Evolutionary conservation across 2,329 filamentous ascomycete species (phyloP), one percentile per base, ranked within the genome.

Genomic region (Immersiporthe knoxdaviesiana): DNA sequence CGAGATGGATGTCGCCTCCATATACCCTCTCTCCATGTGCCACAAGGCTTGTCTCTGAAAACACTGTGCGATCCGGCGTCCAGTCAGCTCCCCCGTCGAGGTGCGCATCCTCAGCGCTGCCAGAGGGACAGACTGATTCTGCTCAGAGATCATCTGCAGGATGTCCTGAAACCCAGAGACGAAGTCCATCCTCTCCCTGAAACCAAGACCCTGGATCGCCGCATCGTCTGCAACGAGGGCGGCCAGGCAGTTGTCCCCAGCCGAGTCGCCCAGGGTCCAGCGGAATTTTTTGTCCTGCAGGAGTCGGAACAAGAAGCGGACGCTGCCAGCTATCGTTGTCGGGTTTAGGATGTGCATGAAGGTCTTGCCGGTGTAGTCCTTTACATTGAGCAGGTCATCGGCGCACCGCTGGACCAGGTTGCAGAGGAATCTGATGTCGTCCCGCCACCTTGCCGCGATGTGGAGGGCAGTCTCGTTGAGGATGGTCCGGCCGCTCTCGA

Each of bases 391-490:
- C n/a, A 62, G 37, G 14, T 62, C 59, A 10, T 62, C 59, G 35
- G 35, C 37, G 21, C 59, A 62, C 18, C 59, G 35, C 59, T 44
- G 59, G 12, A 41, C 35, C 16, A 62, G 59, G 11, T 41, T 30
- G n/a, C 37, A 62, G 35, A 62, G 37, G n/a, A 62, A 27, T 14
- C 30, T 44, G 14, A 18, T 11, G 44, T 62, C 59, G 16, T 39
- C 59, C 24, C n/a, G 12, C 59, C 59, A 62, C 37, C 59, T 44
- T 44, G 37, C 59, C 18, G 59, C 59, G n/a, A 62, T 37, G 21
- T 62, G 59, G n/a, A 62, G 59, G 59, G 27, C n/a, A 4, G n/a
- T 62, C n/a, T 62, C 59, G n/a, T 62, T 62, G 35, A 62, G 59
- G 21, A 41, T 30, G 10, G 59, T 62, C 14, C 59, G 59, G 18